A percentile compares a stretch with the other conserved stretches of the same genome.
These are phyloP conservation scores for Aspergillus sp. DNA, from an alignment of 2,329 filamentous ascomycete genomes.

Conservation along the genomic window DNA sequence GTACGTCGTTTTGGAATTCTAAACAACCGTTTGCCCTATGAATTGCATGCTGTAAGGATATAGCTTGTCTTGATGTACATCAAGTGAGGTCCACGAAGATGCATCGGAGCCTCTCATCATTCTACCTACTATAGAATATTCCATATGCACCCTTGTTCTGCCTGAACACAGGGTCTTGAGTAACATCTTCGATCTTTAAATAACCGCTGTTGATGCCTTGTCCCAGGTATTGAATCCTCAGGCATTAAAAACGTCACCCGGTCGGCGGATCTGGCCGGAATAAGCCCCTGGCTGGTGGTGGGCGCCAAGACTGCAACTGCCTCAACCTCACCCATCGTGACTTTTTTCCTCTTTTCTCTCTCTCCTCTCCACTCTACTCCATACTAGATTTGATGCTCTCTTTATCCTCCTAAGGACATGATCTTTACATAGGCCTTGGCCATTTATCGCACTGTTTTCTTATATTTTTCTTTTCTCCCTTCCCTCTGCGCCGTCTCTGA, in stretches of 20 bases:
- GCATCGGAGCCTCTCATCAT: neutral
- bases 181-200: too few relatives aligned
- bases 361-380: constrained; percentile 1
- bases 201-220: too few relatives aligned
- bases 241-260: constrained; percentile 7
- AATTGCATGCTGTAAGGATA: neutral
- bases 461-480: neutral
- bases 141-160: too few relatives aligned
- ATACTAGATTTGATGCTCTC: constrained; percentile 2
- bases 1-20: neutral
- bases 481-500: neutral
- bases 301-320: constrained; percentile 6
- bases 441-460: neutral
- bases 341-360: constrained; percentile 7
- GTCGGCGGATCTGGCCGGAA: constrained; percentile 17
- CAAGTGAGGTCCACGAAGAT: neutral
- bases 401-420: neutral
- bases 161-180: too few relatives aligned
- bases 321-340: constrained; percentile 4
- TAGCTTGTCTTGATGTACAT: neutral
- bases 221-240: neutral
- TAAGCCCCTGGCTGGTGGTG: constrained; percentile 3
- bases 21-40: neutral
- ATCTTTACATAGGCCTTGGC: too few relatives aligned
- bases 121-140: neutral